A percentile compares a stretch with the other conserved stretches of the same genome.
These are phyloP conservation scores for Xylariaceae sp. DNA, from an alignment of 2,329 filamentous ascomycete species.

Conservation along the genomic window DNA sequence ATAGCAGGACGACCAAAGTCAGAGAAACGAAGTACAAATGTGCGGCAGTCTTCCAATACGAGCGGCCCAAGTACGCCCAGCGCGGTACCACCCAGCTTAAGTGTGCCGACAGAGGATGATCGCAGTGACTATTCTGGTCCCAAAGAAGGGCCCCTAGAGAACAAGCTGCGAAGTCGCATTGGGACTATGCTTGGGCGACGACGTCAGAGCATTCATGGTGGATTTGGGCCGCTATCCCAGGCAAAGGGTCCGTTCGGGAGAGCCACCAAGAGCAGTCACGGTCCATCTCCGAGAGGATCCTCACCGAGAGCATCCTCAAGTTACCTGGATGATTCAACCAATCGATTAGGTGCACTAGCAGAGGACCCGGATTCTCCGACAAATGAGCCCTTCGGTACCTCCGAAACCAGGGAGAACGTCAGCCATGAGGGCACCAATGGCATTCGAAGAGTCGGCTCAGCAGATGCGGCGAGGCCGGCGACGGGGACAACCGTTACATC, in stretches of 20 bases:
- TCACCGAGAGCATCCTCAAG: conserved; percentile 56
- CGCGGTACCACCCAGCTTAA: conserved; percentile 28
- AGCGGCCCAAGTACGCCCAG: conserved; percentile 28
- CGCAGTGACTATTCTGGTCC: conserved; percentile 45
- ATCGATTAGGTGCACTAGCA: conserved; percentile 52
- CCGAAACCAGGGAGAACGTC: conserved; percentile 33
- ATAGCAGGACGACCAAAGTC: conserved; percentile 43
- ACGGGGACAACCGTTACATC: conserved; percentile 33
- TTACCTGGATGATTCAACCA: conserved; percentile 53
- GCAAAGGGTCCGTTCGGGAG: conserved; percentile 59
- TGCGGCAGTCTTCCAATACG: conserved; percentile 40
- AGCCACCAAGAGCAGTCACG: conserved; percentile 59
- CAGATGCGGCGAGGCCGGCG: conserved; percentile 29
- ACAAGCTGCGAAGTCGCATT: conserved; percentile 58
- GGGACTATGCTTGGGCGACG: conserved; percentile 66
- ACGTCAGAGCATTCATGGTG: conserved; percentile 62
- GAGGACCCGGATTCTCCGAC: conserved; percentile 49
- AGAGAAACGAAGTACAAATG: conserved; percentile 41
- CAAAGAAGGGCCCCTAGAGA: conserved; percentile 46
- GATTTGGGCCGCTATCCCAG: conserved; percentile 55
- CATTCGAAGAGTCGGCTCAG: conserved; percentile 36
- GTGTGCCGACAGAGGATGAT: conserved; percentile 35
- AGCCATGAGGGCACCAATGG: conserved; percentile 47
- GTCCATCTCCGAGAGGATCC: conserved; percentile 56
- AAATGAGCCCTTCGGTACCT: conserved; percentile 28